Evolutionary conservation across 1,284 basidiomycete genomes (phyloP).

Genomic region (Pseudozyma tsukubaensis): DNA sequence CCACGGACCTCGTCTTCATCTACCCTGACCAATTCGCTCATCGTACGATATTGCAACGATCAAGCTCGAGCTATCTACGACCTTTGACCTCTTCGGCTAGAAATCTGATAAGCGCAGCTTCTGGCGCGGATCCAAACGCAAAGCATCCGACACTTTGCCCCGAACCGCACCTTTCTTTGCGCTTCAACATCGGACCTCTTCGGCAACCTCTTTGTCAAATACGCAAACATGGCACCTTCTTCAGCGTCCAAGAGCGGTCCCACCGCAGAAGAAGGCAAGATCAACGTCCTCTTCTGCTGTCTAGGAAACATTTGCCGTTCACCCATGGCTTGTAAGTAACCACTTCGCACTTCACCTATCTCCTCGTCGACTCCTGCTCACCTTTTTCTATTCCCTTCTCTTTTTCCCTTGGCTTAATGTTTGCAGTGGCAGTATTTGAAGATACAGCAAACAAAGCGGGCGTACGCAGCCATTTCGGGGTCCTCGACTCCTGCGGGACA

Average conservation of each 20-base stretch:
- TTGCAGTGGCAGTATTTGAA: constrained; percentile 57
- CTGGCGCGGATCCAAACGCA: too few relatives aligned
- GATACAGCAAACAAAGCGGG: constrained; percentile 43
- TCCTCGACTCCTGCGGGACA: constrained; percentile 63
- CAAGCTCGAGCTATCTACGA: too few relatives aligned
- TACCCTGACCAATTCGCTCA: too few relatives aligned
- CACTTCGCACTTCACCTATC: neutral
- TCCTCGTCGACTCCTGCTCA: neutral
- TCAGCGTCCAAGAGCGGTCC: neutral
- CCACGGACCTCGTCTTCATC: too few relatives aligned
- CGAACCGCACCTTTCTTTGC: too few relatives aligned
- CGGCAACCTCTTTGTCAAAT: neutral
- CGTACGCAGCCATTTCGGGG: constrained; percentile 48
- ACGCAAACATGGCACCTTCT: constrained; percentile 8
- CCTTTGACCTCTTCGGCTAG: neutral
- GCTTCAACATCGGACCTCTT: neutral
- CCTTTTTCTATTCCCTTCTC: too few relatives aligned
- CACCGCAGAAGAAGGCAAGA: constrained; percentile 21
- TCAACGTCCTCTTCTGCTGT: constrained; percentile 64
- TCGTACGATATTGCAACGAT: too few relatives aligned
- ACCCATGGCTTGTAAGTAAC: constrained; percentile 54
- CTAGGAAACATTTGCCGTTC: constrained; percentile 66
- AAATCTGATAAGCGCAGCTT: neutral
- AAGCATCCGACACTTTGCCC: too few relatives aligned
- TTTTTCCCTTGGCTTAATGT: neutral